A percentile compares a stretch with the other conserved stretches of the same genome.
Evolutionary conservation across 164 flowering plant species (phyloP).

Genomic region (Chimonanthus praecox): DNA sequence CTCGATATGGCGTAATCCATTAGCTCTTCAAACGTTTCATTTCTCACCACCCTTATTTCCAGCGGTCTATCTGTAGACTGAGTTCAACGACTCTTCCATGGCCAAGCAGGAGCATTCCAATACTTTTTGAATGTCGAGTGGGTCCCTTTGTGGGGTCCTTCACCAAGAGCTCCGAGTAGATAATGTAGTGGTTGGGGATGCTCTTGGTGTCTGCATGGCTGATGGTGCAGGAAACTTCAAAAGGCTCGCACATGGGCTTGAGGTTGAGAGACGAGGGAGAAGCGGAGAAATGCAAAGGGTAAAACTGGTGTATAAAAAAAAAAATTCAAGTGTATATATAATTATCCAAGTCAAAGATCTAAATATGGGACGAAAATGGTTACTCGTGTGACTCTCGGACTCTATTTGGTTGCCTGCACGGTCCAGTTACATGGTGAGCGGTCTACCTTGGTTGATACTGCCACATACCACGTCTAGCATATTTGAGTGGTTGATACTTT

Average conservation of each 20-base stretch:
- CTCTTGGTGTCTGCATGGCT: slow-evolving; percentile 61
- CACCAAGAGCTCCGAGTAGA: slow-evolving; percentile 59
- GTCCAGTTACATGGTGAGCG: no score
- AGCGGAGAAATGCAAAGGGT: slow-evolving; percentile 3
- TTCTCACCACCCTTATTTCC: slow-evolving; percentile 60
- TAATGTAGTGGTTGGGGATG: slow-evolving; percentile 70
- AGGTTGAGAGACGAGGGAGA: slow-evolving; percentile 50
- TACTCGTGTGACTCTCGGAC: no score
- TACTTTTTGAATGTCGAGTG: slow-evolving; percentile 14
- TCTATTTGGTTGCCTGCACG: no score
- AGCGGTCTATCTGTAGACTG: slow-evolving; percentile 65
- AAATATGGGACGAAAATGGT: no score
- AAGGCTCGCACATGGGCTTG: slow-evolving; percentile 51
- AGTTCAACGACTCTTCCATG: slow-evolving; percentile 62
- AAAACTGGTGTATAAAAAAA: no score
- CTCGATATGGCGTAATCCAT: slow-evolving; percentile 80
- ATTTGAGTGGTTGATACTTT: no score
- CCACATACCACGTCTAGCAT: no score
- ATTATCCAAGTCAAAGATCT: no score
- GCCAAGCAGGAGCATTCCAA: slow-evolving; percentile 46
- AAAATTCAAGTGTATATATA: no score
- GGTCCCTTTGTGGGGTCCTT: slow-evolving; percentile 32
- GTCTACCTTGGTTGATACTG: no score
- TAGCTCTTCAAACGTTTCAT: slow-evolving; percentile 68
- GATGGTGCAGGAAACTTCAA: slow-evolving; percentile 61